Conservation (phyloP, 805 yeast genomes). For the Saturnispora quitensis region DNA sequence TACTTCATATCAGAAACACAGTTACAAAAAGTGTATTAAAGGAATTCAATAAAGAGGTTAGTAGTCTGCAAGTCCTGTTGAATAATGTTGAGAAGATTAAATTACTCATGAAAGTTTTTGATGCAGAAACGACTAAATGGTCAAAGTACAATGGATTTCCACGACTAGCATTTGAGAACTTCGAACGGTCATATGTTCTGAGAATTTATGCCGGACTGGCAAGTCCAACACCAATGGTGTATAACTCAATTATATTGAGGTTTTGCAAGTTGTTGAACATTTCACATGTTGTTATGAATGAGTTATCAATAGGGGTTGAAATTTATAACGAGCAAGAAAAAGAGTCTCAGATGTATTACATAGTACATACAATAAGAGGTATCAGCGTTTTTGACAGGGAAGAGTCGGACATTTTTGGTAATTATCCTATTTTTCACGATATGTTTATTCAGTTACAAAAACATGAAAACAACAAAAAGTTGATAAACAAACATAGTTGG, state of each 20-base stretch:
- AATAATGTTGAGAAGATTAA: background rate
- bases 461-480: background rate
- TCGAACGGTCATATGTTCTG: background rate
- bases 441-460: background rate
- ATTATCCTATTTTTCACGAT: slow-evolving; percentile 3
- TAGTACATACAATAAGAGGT: background rate
- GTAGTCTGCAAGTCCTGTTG: background rate
- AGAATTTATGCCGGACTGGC: slow-evolving; percentile 3
- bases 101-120: background rate
- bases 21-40: background rate
- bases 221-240: slow-evolving; percentile 1
- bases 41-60: background rate
- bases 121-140: background rate
- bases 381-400: background rate
- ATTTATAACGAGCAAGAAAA: background rate
- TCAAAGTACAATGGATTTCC: background rate
- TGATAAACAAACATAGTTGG: slow-evolving; percentile 2
- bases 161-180: background rate
- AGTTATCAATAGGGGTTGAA: background rate
- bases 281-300: background rate
- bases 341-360: background rate
- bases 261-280: background rate
- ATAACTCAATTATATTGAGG: slow-evolving; percentile 1
- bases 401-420: background rate
- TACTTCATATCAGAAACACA: background rate